phyloP scores from a whole-genome alignment of 257 asterid genomes.

The Penstemon davidsonii region DNA sequence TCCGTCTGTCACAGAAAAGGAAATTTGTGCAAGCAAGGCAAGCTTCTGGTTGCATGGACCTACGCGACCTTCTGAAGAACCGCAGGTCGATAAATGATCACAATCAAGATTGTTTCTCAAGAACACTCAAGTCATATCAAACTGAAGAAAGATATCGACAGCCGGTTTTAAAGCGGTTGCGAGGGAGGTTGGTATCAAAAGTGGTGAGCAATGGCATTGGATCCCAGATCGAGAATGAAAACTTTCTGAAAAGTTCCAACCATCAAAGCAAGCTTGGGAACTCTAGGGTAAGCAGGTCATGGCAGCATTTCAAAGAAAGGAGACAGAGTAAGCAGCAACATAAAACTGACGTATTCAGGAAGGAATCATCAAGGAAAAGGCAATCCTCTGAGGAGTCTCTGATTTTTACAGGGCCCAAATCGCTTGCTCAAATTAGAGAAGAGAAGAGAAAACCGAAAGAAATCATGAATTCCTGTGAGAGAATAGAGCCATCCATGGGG shows the following conservation, averaged over 20 bases:
- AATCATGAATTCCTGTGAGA: neutral
- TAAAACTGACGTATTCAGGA: neutral
- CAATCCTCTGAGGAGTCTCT: neutral
- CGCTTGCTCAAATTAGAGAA: neutral
- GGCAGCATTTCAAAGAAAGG: neutral
- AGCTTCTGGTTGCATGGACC: constrained; percentile 5
- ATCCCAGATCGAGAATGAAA: neutral
- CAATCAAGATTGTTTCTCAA: constrained; percentile 16
- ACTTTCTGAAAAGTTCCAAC: neutral
- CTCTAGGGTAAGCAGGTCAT: neutral
- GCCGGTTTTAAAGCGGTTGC: neutral
- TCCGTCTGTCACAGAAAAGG: constrained; percentile 3
- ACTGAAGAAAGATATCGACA: constrained; percentile 1
- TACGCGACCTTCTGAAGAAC: constrained; percentile 11
- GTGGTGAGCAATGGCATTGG: neutral
- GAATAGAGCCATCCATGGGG: neutral
- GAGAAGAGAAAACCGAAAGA: neutral
- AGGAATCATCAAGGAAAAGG: constrained; percentile 1
- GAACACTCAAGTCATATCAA: constrained; percentile 3
- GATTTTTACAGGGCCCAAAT: neutral
- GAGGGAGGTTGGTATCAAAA: constrained; percentile 15
- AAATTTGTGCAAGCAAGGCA: constrained; percentile 1
- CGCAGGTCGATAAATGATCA: constrained; percentile 10
- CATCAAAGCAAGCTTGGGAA: neutral
- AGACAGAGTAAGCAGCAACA: neutral